Conservation (phyloP, 192 early-diverging fungal species). For the Backusella tarrabulga region DNA sequence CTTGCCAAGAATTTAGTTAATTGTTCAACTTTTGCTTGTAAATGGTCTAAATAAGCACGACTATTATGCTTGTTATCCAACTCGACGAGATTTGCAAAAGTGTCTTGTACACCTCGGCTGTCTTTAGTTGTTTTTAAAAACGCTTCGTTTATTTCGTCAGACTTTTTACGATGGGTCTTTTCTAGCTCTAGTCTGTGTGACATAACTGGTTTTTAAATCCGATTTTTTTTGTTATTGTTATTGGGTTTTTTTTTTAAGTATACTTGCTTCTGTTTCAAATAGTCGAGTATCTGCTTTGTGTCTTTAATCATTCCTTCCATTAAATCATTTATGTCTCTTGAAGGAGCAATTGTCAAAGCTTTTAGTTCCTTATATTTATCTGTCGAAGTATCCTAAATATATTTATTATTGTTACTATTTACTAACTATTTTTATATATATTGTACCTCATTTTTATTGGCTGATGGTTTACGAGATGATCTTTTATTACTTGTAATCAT, state of each 20-base stretch:
- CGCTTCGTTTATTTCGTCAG: neutral
- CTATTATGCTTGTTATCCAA: neutral
- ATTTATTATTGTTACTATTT: neutral
- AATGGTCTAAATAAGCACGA: neutral
- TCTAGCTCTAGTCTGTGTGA: neutral
- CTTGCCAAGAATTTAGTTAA: conserved; percentile 7
- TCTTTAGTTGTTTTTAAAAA: neutral
- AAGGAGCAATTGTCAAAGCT: neutral
- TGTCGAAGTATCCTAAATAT: neutral
- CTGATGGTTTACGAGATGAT: neutral
- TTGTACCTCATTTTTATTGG: neutral
- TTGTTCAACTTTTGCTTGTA: neutral
- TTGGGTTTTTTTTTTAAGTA: neutral
- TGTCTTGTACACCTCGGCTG: neutral
- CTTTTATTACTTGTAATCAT: neutral
- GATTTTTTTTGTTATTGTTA: neutral
- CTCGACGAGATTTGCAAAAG: neutral
- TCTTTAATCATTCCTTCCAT: neutral
- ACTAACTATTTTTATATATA: neutral
- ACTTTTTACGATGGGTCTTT: neutral
- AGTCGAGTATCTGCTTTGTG: neutral
- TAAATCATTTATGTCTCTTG: neutral
- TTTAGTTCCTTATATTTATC: neutral
- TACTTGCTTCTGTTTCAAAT: conserved; percentile 13
- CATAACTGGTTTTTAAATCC: neutral